A percentile compares a stretch with the other conserved stretches of the same genome.
These are phyloP conservation scores for Erysiphe pulchra DNA, from an alignment of 2,329 filamentous ascomycete species.

Conservation along the genomic window DNA sequence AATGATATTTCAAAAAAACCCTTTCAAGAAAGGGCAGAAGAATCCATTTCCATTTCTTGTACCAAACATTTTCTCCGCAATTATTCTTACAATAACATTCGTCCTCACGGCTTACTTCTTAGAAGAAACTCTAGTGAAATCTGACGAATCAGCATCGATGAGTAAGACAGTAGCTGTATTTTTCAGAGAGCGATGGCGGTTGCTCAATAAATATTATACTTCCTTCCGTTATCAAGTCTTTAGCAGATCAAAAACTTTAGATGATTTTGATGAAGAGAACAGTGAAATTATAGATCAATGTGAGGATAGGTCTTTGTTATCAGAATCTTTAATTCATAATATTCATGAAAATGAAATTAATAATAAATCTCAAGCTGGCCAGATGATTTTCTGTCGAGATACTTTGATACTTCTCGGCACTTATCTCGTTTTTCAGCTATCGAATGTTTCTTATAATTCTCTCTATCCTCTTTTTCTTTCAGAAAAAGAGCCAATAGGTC, in stretches of 20 bases:
- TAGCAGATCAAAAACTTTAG: slow-evolving; percentile 3
- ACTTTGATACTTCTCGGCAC: slow-evolving; percentile 60
- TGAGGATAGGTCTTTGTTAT: slow-evolving; percentile 10
- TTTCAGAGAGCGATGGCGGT: slow-evolving; percentile 46
- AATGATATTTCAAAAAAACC: slow-evolving; percentile 32
- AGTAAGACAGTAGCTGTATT: slow-evolving; percentile 28
- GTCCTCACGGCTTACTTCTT: slow-evolving; percentile 54
- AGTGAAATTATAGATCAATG: slow-evolving; percentile 12
- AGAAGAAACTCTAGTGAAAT: slow-evolving; percentile 59
- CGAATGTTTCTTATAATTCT: slow-evolving; percentile 87
- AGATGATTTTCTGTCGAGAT: slow-evolving; percentile 36
- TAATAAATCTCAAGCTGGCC: slow-evolving; percentile 24
- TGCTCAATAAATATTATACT: slow-evolving; percentile 23
- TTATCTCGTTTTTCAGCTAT: slow-evolving; percentile 80
- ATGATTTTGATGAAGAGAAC: slow-evolving; percentile 17
- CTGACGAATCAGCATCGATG: slow-evolving; percentile 32
- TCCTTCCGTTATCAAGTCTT: slow-evolving; percentile 5
- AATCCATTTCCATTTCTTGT: slow-evolving; percentile 56
- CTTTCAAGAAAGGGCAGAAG: slow-evolving; percentile 23
- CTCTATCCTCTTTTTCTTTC: slow-evolving; percentile 85
- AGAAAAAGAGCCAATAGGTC: slow-evolving; percentile 47
- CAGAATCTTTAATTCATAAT: slow-evolving; percentile 16
- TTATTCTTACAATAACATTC: slow-evolving; percentile 45
- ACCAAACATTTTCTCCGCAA: slow-evolving; percentile 59
- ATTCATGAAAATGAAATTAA: slow-evolving; percentile 20